Conservation (phyloP, 2,329 filamentous ascomycete species). For the Pseudopithomyces maydicus region DNA sequence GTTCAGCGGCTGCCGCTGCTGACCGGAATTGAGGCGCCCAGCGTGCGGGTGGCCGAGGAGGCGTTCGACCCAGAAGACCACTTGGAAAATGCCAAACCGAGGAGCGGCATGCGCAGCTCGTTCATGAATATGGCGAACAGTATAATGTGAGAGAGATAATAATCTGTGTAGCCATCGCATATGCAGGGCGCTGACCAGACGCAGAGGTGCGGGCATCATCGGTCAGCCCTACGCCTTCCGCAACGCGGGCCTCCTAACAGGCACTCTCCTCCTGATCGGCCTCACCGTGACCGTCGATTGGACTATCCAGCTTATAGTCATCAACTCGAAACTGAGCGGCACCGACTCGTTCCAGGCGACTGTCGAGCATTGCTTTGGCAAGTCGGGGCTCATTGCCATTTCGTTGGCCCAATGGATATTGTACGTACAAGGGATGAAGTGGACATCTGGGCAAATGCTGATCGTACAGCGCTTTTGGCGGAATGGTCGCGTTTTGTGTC, state of each 20-base stretch:
- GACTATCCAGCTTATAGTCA: conserved; percentile 96
- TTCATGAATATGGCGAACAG: conserved; percentile 99
- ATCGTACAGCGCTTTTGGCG: conserved; percentile 76
- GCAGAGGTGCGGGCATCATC: conserved; percentile 67
- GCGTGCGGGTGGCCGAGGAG: conserved; percentile 70
- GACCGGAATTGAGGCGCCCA: conserved; percentile 82
- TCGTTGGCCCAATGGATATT: conserved; percentile 95
- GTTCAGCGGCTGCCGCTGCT: conserved; percentile 70
- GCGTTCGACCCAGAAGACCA: conserved; percentile 62
- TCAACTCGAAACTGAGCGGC: conserved; percentile 96
- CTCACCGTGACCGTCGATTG: conserved; percentile 91
- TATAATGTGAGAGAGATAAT: conserved; percentile 67
- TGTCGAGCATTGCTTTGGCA: conserved; percentile 93
- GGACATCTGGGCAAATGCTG: conserved; percentile 15
- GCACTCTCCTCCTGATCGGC: conserved; percentile 74
- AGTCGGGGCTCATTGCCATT: conserved; percentile 85
- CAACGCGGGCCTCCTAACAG: conserved; percentile 85
- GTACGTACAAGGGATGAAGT: conserved; percentile 40
- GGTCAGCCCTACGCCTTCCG: conserved; percentile 93
- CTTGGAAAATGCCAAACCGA: conserved; percentile 70
- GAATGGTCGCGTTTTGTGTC: conserved; percentile 97
- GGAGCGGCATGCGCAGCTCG: conserved; percentile 82
- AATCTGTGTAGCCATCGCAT: neutral
- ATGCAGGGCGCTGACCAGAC: conserved; percentile 17
- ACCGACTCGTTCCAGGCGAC: conserved; percentile 94